phyloP scores from a whole-genome alignment of 2,329 filamentous ascomycete species.

The Bipolaris victoriae region DNA sequence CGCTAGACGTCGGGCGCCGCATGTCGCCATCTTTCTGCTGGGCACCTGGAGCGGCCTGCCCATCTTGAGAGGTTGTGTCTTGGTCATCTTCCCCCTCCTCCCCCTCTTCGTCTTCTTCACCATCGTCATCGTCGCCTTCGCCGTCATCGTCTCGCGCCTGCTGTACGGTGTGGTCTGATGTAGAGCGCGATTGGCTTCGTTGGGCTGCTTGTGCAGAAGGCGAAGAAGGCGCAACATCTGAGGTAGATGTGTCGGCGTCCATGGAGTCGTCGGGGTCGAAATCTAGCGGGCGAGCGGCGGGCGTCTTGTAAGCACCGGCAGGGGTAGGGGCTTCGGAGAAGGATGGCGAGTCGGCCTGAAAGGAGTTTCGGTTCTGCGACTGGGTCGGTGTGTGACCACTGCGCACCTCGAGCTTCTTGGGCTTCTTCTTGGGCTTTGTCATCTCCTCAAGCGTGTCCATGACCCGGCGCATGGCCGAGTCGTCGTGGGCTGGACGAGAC shows the following conservation, averaged over 20 bases:
- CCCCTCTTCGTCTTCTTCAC: background rate
- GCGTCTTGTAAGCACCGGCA: constrained; percentile 52
- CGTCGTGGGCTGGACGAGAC: constrained; percentile 17
- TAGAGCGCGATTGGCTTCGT: constrained; percentile 31
- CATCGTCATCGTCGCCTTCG: background rate
- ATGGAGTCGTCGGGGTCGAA: constrained; percentile 34
- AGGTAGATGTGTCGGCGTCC: constrained; percentile 36
- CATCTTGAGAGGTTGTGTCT: constrained; percentile 1
- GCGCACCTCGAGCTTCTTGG: constrained; percentile 30
- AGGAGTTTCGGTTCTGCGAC: constrained; percentile 19
- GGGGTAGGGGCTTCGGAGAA: constrained; percentile 47
- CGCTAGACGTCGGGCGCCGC: constrained; percentile 46
- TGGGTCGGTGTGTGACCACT: constrained; percentile 24
- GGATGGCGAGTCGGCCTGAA: constrained; percentile 34
- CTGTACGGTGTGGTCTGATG: constrained; percentile 9
- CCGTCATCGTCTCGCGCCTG: constrained; percentile 6
- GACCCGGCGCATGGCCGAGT: constrained; percentile 21
- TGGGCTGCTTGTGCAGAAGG: constrained; percentile 52
- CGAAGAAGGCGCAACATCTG: constrained; percentile 50
- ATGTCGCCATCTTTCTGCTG: constrained; percentile 30
- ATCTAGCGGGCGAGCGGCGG: constrained; percentile 40
- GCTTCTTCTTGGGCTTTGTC: constrained; percentile 31
- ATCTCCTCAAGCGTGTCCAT: constrained; percentile 26
- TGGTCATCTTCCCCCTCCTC: background rate
- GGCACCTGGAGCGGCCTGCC: constrained; percentile 14